A percentile compares a stretch with the other conserved stretches of the same genome.
These are phyloP conservation scores for Cyberlindnera japonica DNA, from an alignment of 805 yeast genomes.

Conservation along the genomic window DNA sequence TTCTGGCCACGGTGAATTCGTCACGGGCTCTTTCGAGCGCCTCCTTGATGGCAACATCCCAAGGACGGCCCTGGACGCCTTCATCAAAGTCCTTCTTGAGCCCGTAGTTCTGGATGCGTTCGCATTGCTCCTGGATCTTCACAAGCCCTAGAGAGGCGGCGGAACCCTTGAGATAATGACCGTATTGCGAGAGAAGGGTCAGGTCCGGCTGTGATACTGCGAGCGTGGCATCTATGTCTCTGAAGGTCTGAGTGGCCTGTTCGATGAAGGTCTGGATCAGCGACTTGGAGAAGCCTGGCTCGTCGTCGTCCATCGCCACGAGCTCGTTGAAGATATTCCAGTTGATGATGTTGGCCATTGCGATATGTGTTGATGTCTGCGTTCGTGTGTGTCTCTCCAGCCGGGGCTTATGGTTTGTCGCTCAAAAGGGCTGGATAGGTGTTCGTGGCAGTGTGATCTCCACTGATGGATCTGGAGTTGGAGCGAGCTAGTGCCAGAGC, in stretches of 20 bases:
- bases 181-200: constrained; percentile 63
- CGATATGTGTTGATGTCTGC: too few species aligned
- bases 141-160: constrained; percentile 90
- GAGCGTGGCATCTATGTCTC: constrained; percentile 52
- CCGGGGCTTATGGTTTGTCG: too few species aligned
- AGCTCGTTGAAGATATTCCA: constrained; percentile 88
- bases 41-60: constrained; percentile 42
- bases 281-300: constrained; percentile 79
- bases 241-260: constrained; percentile 80
- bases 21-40: constrained; percentile 50
- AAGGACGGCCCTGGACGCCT: constrained; percentile 22
- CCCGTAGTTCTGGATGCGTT: constrained; percentile 89
- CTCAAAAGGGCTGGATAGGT: too few species aligned
- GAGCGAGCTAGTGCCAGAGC: neutral
- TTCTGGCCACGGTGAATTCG: constrained; percentile 48
- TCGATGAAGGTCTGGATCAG: constrained; percentile 82
- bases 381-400: too few species aligned
- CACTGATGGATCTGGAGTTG: too few species aligned
- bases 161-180: constrained; percentile 93
- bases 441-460: too few species aligned
- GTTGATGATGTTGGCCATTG: constrained; percentile 62
- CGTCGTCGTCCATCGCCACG: constrained; percentile 94
- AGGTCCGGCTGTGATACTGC: constrained; percentile 38
- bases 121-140: constrained; percentile 83
- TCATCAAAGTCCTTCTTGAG: constrained; percentile 34